These are phyloP conservation scores for Astrothelium macrocarpum DNA, from an alignment of 495 filamentous ascomycete species.

Conservation along the genomic window DNA sequence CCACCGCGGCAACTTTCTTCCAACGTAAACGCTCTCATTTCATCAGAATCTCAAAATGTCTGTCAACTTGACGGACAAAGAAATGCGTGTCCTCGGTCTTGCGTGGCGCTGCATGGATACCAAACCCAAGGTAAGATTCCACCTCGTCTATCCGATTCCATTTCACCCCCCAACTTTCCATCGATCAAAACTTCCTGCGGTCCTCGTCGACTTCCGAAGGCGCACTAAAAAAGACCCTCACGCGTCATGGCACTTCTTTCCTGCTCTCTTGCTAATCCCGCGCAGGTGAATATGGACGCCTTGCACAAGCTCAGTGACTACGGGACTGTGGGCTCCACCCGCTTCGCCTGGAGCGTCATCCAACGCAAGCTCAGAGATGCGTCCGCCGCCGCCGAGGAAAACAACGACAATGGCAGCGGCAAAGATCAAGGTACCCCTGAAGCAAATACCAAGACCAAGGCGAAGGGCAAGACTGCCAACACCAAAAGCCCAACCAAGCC, in stretches of 20 bases:
- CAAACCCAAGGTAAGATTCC: slow-evolving; percentile 14
- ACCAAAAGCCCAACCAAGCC: not conserved
- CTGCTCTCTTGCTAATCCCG: not conserved
- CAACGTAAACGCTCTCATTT: slow-evolving; percentile 2
- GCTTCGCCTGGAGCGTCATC: slow-evolving; percentile 21
- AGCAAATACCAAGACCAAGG: slow-evolving; percentile 4
- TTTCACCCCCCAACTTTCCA: not conserved
- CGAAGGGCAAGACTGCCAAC: not conserved
- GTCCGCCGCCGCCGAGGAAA: not conserved
- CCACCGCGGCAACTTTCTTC: not conserved
- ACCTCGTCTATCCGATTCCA: not conserved
- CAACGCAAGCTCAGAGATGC: slow-evolving; percentile 23
- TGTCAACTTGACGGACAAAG: not conserved
- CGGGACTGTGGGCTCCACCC: slow-evolving; percentile 31
- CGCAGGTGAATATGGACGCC: slow-evolving; percentile 35
- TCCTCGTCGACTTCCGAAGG: too few species aligned
- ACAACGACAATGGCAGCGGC: not conserved
- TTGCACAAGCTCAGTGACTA: slow-evolving; percentile 30
- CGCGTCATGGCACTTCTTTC: too few species aligned
- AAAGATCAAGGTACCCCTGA: not conserved
- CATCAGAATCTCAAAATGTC: not conserved
- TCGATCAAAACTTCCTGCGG: too few species aligned
- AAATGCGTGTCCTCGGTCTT: not conserved
- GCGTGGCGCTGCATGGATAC: not conserved
- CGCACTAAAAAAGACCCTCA: too few species aligned